A percentile compares a stretch with the other conserved stretches of the same genome.
phyloP scores from a whole-genome alignment of 2,329 filamentous ascomycete species.

The Penicillium sp. region DNA sequence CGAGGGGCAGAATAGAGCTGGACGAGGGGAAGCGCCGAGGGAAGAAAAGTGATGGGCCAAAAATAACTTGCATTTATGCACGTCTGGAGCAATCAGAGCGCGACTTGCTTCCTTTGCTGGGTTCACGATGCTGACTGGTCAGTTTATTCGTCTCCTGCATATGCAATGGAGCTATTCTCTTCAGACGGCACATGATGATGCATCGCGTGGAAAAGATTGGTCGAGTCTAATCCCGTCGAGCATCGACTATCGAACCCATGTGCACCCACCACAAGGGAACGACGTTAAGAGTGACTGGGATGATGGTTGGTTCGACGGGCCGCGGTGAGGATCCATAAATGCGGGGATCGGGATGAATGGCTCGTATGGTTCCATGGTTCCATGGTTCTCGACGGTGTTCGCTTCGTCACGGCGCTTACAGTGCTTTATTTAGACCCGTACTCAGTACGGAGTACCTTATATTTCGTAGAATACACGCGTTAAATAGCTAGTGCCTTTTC shows the following conservation, averaged over 20 bases:
- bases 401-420: constrained; percentile 27
- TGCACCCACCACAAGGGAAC: constrained; percentile 6
- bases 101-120: constrained; percentile 5
- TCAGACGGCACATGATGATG: neutral
- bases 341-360: constrained; percentile 37
- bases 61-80: constrained; percentile 25
- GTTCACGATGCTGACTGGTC: constrained; percentile 8
- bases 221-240: constrained; percentile 1
- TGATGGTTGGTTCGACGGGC: constrained; percentile 13
- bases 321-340: constrained; percentile 23
- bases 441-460: too few species aligned
- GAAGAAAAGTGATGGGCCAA: constrained; percentile 13
- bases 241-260: constrained; percentile 6
- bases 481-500: too few species aligned
- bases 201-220: constrained; percentile 1
- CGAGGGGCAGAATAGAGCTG: constrained; percentile 10
- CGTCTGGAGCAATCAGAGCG: constrained; percentile 17
- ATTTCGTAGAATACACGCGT: too few species aligned
- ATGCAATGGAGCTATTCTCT: constrained; percentile 1
- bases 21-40: constrained; percentile 18
- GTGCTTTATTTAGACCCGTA: too few species aligned
- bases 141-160: neutral
- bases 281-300: constrained; percentile 7
- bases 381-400: too few species aligned
- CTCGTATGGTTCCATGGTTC: too few species aligned